These are phyloP conservation scores for Blastosporella zonata DNA, from an alignment of 1,284 basidiomycete genomes.

Conservation along the genomic window DNA sequence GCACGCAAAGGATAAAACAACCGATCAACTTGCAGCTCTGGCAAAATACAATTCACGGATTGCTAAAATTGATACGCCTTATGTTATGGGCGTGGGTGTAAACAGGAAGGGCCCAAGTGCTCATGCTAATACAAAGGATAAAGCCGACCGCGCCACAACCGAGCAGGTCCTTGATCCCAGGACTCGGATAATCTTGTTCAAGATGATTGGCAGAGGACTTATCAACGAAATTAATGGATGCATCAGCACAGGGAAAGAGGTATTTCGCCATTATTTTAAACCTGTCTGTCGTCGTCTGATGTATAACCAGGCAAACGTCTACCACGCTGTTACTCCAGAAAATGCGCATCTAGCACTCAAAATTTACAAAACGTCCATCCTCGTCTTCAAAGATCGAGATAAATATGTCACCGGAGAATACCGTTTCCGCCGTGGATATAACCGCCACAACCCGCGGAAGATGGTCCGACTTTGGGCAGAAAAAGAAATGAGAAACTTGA, in stretches of 20 bases:
- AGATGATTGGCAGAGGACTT: slow-evolving; percentile 87
- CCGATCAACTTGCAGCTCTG: slow-evolving; percentile 66
- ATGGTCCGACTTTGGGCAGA: slow-evolving; percentile 99
- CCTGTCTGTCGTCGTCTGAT: slow-evolving; percentile 11
- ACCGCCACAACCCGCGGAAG: slow-evolving; percentile 91
- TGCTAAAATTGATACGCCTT: slow-evolving; percentile 70
- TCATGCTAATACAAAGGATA: slow-evolving; percentile 86
- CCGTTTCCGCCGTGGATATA: slow-evolving; percentile 92
- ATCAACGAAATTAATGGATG: slow-evolving; percentile 90
- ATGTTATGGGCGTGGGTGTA: slow-evolving; percentile 75
- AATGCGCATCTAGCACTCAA: slow-evolving; percentile 81
- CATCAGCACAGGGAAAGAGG: slow-evolving; percentile 95
- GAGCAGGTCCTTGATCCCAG: slow-evolving; percentile 94
- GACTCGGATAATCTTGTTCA: slow-evolving; percentile 87
- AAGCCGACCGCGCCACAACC: slow-evolving; percentile 89
- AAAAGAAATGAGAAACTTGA: slow-evolving; percentile 97
- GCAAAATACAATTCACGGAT: slow-evolving; percentile 70
- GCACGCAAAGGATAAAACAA: slow-evolving; percentile 49
- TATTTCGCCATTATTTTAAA: slow-evolving; percentile 29
- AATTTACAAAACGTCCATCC: slow-evolving; percentile 98
- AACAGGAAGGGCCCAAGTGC: slow-evolving; percentile 89
- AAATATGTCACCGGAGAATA: slow-evolving; percentile 92
- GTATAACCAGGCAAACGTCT: slow-evolving; percentile 79
- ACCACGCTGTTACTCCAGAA: slow-evolving; percentile 75
- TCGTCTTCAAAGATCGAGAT: slow-evolving; percentile 96